Conservation (phyloP, 192 early-diverging fungal species). For the Coemansia sp. region DNA sequence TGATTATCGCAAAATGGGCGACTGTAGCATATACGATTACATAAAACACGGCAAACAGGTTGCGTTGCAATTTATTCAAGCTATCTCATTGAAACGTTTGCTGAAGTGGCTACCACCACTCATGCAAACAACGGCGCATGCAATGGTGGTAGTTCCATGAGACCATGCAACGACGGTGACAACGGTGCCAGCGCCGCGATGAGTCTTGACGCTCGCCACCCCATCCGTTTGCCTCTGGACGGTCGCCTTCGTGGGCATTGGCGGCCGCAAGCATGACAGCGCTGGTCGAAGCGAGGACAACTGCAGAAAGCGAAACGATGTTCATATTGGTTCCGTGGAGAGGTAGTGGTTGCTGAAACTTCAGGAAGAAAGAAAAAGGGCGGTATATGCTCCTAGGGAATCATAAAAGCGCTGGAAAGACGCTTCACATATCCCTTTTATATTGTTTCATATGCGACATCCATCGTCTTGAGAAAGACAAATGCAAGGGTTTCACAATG, state of each 20-base stretch:
- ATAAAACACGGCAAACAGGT: no score
- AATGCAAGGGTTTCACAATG: neutral
- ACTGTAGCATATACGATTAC: no score
- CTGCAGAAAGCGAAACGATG: neutral
- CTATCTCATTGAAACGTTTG: no score
- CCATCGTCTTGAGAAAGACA: neutral
- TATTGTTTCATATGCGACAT: neutral
- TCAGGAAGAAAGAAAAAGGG: neutral
- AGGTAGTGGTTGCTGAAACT: neutral
- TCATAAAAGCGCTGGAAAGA: neutral
- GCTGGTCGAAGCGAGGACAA: neutral
- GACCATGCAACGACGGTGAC: neutral
- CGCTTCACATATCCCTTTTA: no score
- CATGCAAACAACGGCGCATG: conserved; percentile 6
- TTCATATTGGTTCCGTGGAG: neutral
- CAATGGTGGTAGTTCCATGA: conserved; percentile 6
- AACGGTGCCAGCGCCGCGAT: conserved; percentile 1
- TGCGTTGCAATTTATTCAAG: no score
- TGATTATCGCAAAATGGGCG: no score
- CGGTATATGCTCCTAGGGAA: neutral
- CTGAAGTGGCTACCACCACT: neutral
- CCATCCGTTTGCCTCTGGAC: neutral
- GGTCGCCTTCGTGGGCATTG: neutral
- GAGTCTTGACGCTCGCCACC: neutral
- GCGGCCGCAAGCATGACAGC: neutral